phyloP scores from a whole-genome alignment of 805 yeast species.

The Sugiyamaella floridensis region DNA sequence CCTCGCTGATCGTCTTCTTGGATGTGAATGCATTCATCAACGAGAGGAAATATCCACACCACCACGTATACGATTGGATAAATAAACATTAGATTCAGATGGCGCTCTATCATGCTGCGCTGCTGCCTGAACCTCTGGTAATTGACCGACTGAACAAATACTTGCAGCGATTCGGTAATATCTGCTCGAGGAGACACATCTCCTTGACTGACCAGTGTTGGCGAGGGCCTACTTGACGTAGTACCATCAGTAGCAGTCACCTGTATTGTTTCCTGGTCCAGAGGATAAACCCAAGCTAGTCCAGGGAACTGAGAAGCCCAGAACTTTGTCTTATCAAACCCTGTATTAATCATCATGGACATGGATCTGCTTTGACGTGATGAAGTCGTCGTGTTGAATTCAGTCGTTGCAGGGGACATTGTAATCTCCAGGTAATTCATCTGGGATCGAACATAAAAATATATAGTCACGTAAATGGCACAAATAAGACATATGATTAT shows the following conservation, averaged over 20 bases:
- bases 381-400: conserved; percentile 26
- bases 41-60: conserved; percentile 76
- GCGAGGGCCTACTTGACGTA: neutral
- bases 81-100: conserved; percentile 68
- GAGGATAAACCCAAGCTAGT: neutral
- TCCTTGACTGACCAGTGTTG: neutral
- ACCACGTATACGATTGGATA: conserved; percentile 77
- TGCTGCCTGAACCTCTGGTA: conserved; percentile 54
- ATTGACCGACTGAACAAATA: conserved; percentile 36
- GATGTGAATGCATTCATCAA: conserved; percentile 41
- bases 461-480: conserved; percentile 58
- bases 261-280: neutral
- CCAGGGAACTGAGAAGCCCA: neutral
- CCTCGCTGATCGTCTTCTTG: conserved; percentile 18
- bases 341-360: neutral
- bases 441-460: conserved; percentile 49
- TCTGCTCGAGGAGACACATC: neutral
- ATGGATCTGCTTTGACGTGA: neutral
- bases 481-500: conserved; percentile 54
- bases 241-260: neutral
- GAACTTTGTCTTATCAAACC: conserved; percentile 22
- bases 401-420: conserved; percentile 38
- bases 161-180: neutral
- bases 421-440: conserved; percentile 16
- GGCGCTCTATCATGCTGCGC: conserved; percentile 60